Percentiles rank a stretch among this genome's conserved stretches.
These are phyloP conservation scores for Boletus sp. DNA, from an alignment of 768 basidiomycete species.

Conservation along the genomic window DNA sequence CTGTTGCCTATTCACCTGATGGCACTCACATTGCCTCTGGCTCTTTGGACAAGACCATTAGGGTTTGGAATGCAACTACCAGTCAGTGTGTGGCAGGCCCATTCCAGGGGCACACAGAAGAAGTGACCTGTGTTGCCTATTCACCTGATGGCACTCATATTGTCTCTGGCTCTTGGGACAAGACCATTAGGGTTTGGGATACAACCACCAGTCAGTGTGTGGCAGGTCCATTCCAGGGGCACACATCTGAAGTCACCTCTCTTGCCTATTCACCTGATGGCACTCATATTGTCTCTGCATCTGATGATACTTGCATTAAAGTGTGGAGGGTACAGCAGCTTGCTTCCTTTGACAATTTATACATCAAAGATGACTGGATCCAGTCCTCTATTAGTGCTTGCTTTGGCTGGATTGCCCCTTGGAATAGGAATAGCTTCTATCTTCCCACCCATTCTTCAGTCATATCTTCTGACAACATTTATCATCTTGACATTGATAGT, in stretches of 20 bases:
- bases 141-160: background rate
- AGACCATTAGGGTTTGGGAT: constrained; percentile 15
- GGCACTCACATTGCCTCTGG: background rate
- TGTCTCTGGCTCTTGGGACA: background rate
- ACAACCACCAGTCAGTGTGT: constrained; percentile 3
- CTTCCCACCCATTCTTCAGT: background rate
- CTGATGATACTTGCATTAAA: background rate
- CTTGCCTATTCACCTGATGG: constrained; percentile 7
- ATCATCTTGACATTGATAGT: background rate
- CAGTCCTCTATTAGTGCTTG: background rate
- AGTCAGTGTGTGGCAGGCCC: too few species aligned
- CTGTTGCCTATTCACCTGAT: too few species aligned
- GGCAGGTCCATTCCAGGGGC: constrained; percentile 3
- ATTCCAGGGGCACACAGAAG: background rate
- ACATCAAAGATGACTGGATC: background rate
- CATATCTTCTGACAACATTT: background rate
- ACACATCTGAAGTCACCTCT: background rate
- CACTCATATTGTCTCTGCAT: background rate
- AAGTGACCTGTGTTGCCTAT: background rate
- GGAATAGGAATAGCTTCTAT: background rate
- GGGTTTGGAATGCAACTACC: background rate
- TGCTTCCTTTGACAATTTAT: background rate
- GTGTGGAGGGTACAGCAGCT: background rate
- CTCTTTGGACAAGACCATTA: background rate
- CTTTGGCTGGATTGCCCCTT: constrained; percentile 8